phyloP scores from a whole-genome alignment of 2,329 filamentous ascomycete genomes.

The Aspergillus felis region DNA sequence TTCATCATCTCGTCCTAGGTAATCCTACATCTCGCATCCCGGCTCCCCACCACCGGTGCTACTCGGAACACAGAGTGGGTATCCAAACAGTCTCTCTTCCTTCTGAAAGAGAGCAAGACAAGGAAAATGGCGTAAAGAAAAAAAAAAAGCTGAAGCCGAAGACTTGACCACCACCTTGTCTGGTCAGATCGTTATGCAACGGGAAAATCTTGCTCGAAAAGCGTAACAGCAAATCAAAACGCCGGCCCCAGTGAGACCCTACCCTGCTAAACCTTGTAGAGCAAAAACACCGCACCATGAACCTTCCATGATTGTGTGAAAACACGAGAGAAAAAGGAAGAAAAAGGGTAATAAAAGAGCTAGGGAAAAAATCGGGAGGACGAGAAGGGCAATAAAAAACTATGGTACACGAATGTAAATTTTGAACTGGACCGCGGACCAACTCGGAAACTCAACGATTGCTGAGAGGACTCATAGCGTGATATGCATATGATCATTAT shows the following conservation, averaged over 20 bases:
- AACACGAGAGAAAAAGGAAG: slow-evolving; percentile 8
- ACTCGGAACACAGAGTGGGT: slow-evolving; percentile 24
- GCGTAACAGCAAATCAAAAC: slow-evolving; percentile 24
- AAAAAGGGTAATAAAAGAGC: slow-evolving; percentile 14
- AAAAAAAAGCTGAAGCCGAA: slow-evolving; percentile 9
- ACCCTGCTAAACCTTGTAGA: slow-evolving; percentile 29
- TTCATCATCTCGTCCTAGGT: slow-evolving; percentile 22
- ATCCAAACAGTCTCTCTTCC: slow-evolving; percentile 24
- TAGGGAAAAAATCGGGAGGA: slow-evolving; percentile 9
- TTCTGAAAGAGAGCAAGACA: slow-evolving; percentile 1
- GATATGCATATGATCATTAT: slow-evolving; percentile 75
- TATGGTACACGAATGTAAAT: slow-evolving; percentile 31
- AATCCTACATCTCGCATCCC: slow-evolving; percentile 32
- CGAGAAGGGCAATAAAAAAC: slow-evolving; percentile 19
- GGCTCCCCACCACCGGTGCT: slow-evolving; percentile 20
- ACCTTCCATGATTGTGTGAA: slow-evolving; percentile 21
- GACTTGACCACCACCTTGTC: slow-evolving; percentile 13
- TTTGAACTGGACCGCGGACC: slow-evolving; percentile 7
- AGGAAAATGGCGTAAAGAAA: slow-evolving; percentile 8
- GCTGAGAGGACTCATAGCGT: slow-evolving; percentile 35
- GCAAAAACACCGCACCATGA: slow-evolving; percentile 35
- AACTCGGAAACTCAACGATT: slow-evolving; percentile 1
- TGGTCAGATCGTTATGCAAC: slow-evolving; percentile 20
- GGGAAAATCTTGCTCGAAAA: slow-evolving; percentile 15
- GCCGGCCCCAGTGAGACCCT: slow-evolving; percentile 26